Evolutionary conservation across 129 eudicot genomes (phyloP).

Genomic region (Escallonia rubra): DNA sequence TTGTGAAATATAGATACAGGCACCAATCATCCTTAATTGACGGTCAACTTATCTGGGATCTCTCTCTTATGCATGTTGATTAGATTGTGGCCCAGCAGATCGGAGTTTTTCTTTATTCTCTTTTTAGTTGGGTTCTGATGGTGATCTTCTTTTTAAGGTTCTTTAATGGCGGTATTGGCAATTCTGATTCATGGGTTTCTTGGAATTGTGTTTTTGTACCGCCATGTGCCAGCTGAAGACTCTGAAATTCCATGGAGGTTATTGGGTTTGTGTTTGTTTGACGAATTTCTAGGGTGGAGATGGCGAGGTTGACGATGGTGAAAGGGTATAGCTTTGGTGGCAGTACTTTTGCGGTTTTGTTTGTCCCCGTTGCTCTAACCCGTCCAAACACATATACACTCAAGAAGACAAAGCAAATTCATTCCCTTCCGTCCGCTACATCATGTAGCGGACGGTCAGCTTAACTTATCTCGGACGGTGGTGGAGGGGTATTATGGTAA

Average conservation of each 20-base stretch:
- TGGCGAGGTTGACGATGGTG: too few species aligned
- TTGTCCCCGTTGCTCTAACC: too few species aligned
- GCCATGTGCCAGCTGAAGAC: constrained; percentile 18
- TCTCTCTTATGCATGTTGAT: constrained; percentile 22
- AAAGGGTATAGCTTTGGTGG: too few species aligned
- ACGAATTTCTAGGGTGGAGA: constrained; percentile 9
- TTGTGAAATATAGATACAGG: too few species aligned
- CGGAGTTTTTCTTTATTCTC: constrained; percentile 14
- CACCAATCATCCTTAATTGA: too few species aligned
- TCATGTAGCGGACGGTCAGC: too few species aligned
- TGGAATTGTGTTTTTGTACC: not conserved
- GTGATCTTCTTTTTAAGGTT: constrained; percentile 14
- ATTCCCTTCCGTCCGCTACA: too few species aligned
- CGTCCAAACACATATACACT: too few species aligned
- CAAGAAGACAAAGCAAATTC: too few species aligned
- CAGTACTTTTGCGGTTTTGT: too few species aligned
- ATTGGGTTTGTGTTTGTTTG: constrained; percentile 19
- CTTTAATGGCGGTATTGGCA: constrained; percentile 11
- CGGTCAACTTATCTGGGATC: constrained; percentile 29
- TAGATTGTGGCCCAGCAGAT: constrained; percentile 46
- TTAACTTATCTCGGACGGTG: too few species aligned
- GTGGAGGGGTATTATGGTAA: too few species aligned
- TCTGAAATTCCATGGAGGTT: constrained; percentile 19
- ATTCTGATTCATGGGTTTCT: not conserved
- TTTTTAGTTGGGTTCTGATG: constrained; percentile 6